Evolutionary conservation across 2,329 filamentous ascomycete species (phyloP).

Genomic region (Neocucurbitaria cava): DNA sequence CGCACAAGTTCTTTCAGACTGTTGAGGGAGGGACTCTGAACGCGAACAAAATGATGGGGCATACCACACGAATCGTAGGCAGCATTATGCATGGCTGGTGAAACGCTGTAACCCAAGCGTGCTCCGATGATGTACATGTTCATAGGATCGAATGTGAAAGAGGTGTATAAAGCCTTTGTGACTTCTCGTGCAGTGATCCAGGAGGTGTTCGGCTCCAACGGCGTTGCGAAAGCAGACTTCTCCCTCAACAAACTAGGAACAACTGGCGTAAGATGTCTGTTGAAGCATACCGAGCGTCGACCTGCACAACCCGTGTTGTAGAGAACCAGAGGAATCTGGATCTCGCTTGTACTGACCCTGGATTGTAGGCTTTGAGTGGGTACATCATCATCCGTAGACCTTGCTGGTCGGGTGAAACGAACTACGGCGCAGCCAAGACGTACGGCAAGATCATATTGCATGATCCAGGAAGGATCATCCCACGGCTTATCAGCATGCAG

Average conservation of each 20-base stretch:
- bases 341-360: slow-evolving; percentile 54
- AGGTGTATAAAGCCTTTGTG: slow-evolving; percentile 69
- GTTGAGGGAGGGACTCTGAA: slow-evolving; percentile 68
- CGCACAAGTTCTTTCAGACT: slow-evolving; percentile 69
- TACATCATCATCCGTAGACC: slow-evolving; percentile 67
- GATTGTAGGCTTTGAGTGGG: slow-evolving; percentile 64
- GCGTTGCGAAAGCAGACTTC: slow-evolving; percentile 44
- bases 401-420: slow-evolving; percentile 65
- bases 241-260: slow-evolving; percentile 56
- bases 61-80: slow-evolving; percentile 72
- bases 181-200: slow-evolving; percentile 67
- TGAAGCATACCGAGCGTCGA: slow-evolving; percentile 70
- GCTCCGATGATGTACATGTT: slow-evolving; percentile 78
- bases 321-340: slow-evolving; percentile 63
- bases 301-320: slow-evolving; percentile 71
- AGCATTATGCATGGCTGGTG: slow-evolving; percentile 78
- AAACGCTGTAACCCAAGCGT: slow-evolving; percentile 74
- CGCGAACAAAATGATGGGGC: slow-evolving; percentile 70
- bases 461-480: slow-evolving; percentile 63
- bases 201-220: slow-evolving; percentile 48
- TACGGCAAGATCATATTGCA: slow-evolving; percentile 65
- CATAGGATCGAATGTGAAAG: slow-evolving; percentile 72
- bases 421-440: slow-evolving; percentile 67
- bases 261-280: slow-evolving; percentile 69
- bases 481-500: slow-evolving; percentile 60